Evolutionary conservation across 768 basidiomycete species (phyloP).

Genomic region (Rhizopogon roseolus): DNA sequence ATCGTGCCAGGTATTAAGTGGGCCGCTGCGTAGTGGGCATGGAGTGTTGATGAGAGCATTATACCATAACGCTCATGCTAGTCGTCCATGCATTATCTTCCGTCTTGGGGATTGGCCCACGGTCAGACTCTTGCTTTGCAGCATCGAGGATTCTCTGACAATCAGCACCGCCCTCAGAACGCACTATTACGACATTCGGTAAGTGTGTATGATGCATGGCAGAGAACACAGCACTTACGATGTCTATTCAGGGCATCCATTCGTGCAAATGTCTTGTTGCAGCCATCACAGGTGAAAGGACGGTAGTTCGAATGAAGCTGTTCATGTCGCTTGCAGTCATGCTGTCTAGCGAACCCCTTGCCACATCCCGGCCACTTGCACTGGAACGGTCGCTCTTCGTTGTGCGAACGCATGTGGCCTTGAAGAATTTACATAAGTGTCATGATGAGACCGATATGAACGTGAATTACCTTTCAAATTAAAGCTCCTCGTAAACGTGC

Average conservation of each 20-base stretch:
- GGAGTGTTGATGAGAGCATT: slow-evolving; percentile 5
- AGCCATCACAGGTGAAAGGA: slow-evolving; percentile 91
- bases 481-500: slow-evolving; percentile 89
- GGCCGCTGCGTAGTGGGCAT: slow-evolving; percentile 11
- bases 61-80: slow-evolving; percentile 28
- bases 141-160: slow-evolving; percentile 46
- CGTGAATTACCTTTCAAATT: slow-evolving; percentile 73
- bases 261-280: slow-evolving; percentile 87
- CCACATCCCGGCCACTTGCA: slow-evolving; percentile 94
- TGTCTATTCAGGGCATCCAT: slow-evolving; percentile 95
- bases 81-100: slow-evolving; percentile 27
- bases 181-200: slow-evolving; percentile 39
- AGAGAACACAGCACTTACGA: slow-evolving; percentile 46
- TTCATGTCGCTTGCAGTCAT: slow-evolving; percentile 96
- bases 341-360: slow-evolving; percentile 91
- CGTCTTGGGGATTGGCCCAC: slow-evolving; percentile 20
- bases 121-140: slow-evolving; percentile 21
- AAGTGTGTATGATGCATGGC: background rate
- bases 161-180: slow-evolving; percentile 79
- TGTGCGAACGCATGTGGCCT: slow-evolving; percentile 94
- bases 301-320: slow-evolving; percentile 90
- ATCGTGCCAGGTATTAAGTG: slow-evolving; percentile 21
- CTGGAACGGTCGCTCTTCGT: slow-evolving; percentile 91
- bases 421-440: slow-evolving; percentile 7
- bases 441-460: slow-evolving; percentile 3